Conservation (phyloP, 2,329 filamentous ascomycete genomes). For the Fusarium sp. region DNA sequence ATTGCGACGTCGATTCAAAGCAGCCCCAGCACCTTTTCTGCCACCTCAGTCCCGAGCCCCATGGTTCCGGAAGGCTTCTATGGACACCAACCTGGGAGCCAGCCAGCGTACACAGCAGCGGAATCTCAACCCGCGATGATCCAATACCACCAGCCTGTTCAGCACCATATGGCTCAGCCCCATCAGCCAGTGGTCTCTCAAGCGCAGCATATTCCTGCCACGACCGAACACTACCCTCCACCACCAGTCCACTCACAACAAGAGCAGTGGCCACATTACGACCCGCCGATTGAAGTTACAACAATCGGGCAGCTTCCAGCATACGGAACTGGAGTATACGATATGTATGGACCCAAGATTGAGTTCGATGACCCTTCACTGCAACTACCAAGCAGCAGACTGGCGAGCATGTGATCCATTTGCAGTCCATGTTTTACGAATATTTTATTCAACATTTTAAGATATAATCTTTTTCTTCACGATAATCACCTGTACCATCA, state of each 20-base stretch:
- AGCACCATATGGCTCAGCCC: constrained; percentile 52
- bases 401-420: constrained; percentile 65
- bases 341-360: constrained; percentile 67
- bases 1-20: constrained; percentile 67
- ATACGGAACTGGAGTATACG: constrained; percentile 64
- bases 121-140: constrained; percentile 59
- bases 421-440: constrained; percentile 32
- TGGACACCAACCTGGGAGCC: constrained; percentile 65
- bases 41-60: constrained; percentile 66
- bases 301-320: constrained; percentile 65
- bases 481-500: constrained; percentile 45
- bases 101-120: constrained; percentile 63
- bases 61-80: constrained; percentile 68
- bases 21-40: constrained; percentile 70
- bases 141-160: constrained; percentile 59
- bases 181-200: constrained; percentile 55
- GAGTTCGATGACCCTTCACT: constrained; percentile 70
- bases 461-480: constrained; percentile 25
- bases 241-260: constrained; percentile 57
- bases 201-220: constrained; percentile 45
- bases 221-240: constrained; percentile 53
- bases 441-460: constrained; percentile 15
- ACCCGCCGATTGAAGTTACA: constrained; percentile 68
- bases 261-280: constrained; percentile 70
- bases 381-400: constrained; percentile 70